phyloP scores from a whole-genome alignment of 148 eudicot genomes.

The Fagopyrum homotropicum region DNA sequence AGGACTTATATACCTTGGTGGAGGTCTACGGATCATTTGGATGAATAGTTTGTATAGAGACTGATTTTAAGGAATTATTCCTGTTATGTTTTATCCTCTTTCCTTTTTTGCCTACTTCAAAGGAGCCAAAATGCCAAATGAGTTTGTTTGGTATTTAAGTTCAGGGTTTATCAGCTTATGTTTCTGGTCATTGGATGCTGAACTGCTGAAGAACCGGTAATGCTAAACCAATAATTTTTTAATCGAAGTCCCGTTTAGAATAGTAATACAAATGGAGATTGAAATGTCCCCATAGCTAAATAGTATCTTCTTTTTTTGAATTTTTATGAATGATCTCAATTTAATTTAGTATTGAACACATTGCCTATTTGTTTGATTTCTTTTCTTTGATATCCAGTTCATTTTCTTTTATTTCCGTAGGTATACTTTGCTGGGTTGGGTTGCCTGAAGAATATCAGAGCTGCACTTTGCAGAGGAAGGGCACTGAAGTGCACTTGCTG shows the following conservation, averaged over 20 bases:
- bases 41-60: background rate
- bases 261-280: background rate
- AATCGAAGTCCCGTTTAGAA: no score
- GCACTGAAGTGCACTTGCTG: slow-evolving; percentile 84
- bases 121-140: background rate
- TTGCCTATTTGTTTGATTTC: background rate
- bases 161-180: background rate
- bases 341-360: background rate
- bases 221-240: background rate
- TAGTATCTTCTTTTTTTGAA: background rate
- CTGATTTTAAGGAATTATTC: background rate
- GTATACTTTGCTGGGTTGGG: slow-evolving; percentile 97
- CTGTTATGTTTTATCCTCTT: background rate
- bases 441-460: slow-evolving; percentile 85
- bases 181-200: background rate
- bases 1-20: background rate
- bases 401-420: slow-evolving; percentile 35
- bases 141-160: background rate
- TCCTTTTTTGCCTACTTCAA: background rate
- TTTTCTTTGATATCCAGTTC: background rate
- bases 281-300: background rate
- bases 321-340: background rate
- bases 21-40: background rate
- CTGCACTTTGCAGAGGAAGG: slow-evolving; percentile 97
- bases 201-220: background rate